A percentile compares a stretch with the other conserved stretches of the same genome.
Evolutionary conservation across 2,329 filamentous ascomycete genomes (phyloP).

Genomic region (Colletotrichum sp.): DNA sequence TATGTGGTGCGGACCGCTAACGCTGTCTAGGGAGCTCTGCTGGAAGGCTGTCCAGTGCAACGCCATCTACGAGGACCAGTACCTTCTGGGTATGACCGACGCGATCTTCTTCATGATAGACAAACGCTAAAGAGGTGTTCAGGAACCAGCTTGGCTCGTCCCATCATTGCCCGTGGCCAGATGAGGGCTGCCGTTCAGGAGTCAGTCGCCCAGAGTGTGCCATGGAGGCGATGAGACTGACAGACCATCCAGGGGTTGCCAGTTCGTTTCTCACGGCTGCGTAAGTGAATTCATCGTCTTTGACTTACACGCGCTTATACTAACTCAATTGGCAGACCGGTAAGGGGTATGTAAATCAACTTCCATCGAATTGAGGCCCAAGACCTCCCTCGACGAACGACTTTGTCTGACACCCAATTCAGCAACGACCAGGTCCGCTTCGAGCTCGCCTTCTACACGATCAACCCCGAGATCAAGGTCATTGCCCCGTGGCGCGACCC

Average conservation of each 20-base stretch:
- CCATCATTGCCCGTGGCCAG: conserved; percentile 69
- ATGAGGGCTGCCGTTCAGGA: conserved; percentile 40
- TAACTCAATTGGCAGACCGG: neutral
- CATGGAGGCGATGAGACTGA: neutral
- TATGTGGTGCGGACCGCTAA: neutral
- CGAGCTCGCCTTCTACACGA: conserved; percentile 40
- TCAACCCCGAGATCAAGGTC: conserved; percentile 57
- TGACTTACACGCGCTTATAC: neutral
- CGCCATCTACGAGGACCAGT: conserved; percentile 61
- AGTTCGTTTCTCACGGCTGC: conserved; percentile 54
- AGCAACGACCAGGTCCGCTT: conserved; percentile 41
- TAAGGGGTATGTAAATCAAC: neutral
- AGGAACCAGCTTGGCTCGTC: conserved; percentile 66
- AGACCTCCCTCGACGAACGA: neutral
- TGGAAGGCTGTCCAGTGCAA: conserved; percentile 74
- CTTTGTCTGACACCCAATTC: neutral
- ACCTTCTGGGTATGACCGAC: conserved; percentile 43
- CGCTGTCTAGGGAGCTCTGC: conserved; percentile 60
- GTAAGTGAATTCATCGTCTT: conserved; percentile 15
- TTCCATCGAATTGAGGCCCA: neutral
- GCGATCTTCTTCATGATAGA: neutral
- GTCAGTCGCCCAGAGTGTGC: neutral
- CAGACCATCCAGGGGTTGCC: conserved; percentile 30
- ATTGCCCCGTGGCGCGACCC: conserved; percentile 78
- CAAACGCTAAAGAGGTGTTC: neutral